These are phyloP conservation scores for Pichia cactophila DNA, from an alignment of 1,139 yeast genomes.

Conservation along the genomic window DNA sequence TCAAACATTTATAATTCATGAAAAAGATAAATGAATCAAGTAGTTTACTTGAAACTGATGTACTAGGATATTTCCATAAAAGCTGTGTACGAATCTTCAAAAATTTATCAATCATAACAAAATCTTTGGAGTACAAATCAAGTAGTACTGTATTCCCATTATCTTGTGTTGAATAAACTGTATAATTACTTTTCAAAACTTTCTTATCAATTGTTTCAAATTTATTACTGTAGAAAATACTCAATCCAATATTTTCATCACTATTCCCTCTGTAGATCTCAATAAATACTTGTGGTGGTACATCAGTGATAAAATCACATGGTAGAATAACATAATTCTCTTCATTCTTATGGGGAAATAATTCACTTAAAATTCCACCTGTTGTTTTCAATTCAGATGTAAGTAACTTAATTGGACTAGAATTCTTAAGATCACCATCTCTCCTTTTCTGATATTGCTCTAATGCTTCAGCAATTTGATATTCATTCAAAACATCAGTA, in stretches of 20 bases:
- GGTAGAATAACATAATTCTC: slow-evolving; percentile 73
- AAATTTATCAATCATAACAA: slow-evolving; percentile 60
- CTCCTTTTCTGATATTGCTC: slow-evolving; percentile 27
- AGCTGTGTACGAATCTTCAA: slow-evolving; percentile 76
- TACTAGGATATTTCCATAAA: slow-evolving; percentile 80
- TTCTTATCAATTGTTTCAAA: slow-evolving; percentile 75
- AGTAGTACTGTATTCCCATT: slow-evolving; percentile 46
- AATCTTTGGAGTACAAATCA: slow-evolving; percentile 59
- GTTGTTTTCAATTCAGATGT: slow-evolving; percentile 44
- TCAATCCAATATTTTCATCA: slow-evolving; percentile 59
- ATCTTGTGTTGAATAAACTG: slow-evolving; percentile 45
- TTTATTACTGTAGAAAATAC: slow-evolving; percentile 62
- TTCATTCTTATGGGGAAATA: slow-evolving; percentile 30
- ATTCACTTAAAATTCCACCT: slow-evolving; percentile 49
- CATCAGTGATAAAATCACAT: slow-evolving; percentile 86
- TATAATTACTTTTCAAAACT: slow-evolving; percentile 50
- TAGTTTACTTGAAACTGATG: slow-evolving; percentile 67
- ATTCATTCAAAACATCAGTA: slow-evolving; percentile 32
- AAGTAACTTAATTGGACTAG: slow-evolving; percentile 39
- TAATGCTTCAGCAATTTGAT: slow-evolving; percentile 26
- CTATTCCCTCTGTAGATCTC: slow-evolving; percentile 73
- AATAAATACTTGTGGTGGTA: slow-evolving; percentile 82
- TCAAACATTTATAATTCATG: slow-evolving; percentile 51
- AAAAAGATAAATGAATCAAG: slow-evolving; percentile 76
- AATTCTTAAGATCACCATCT: slow-evolving; percentile 26